Base-by-base conservation (phyloP, 768 basidiomycete species). In the Hydnomerulius pinastri region DNA sequence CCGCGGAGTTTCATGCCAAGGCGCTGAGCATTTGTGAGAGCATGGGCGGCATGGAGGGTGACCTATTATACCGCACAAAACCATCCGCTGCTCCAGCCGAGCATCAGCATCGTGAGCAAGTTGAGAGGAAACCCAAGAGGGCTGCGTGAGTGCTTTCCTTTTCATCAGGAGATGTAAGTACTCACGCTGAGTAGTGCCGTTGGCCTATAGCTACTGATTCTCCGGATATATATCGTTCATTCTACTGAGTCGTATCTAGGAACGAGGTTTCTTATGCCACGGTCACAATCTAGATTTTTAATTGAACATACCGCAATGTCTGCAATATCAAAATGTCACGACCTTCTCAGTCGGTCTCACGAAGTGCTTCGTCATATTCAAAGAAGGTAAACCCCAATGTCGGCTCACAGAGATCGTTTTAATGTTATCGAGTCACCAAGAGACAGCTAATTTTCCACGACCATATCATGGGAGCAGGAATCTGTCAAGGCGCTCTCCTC, bases 21-120 rank as follows among this genome's bases (percentile, higher is more conserved):
- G 68, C 66, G 2, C 29, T 57, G 30, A 49, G 32, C 11, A 62
- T 69, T 20, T 65, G 65, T 44, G 65, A 69, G 18, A 59, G 48
- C 21, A 65, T 69, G 67, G 67, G 67, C 10, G 67, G 69, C 21
- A n/a, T 43, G 24, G 62, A 62, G 37, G 38, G 69, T n/a, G 48
- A 61, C 8, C 29, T 69, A 12, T 25, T 47, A 30, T 42, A 33
- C 25, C 37, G 28, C 20, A 30, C 27, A 29, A 46, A 27, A 11
- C 44, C 13, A 25, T 38, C 20, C 3, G 13, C 36, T 36, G 50
- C 32, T 25, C 51, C 18, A 17, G 8, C 43, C 17, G 46, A 53
- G 12, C 48, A 47, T 12, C 54, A 51, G 32, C 50, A 42, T 33
- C 25, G n/a, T 11, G 38, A 48, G 18, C 11, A 8, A 17, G 35